Conservation (phyloP, 352 stramenopile species). For the Pythium phragmiticola region DNA sequence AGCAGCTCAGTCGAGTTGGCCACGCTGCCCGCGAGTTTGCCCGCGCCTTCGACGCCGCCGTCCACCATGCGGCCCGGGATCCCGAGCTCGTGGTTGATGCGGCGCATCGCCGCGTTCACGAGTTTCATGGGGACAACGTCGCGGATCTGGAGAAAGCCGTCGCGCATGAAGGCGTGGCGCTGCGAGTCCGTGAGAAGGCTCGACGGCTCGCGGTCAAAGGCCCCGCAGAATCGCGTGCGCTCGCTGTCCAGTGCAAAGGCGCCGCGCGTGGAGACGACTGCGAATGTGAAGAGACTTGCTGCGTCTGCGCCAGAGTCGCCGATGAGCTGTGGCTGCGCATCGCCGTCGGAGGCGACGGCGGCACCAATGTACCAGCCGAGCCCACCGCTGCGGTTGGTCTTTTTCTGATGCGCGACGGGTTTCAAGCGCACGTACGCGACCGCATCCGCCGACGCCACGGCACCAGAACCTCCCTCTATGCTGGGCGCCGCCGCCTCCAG, state of each 20-base stretch:
- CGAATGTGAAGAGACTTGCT: conserved; percentile 49
- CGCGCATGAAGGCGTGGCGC: conserved; percentile 59
- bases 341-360: neutral
- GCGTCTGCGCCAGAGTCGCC: conserved; percentile 46
- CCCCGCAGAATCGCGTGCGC: conserved; percentile 32
- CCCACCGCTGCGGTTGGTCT: conserved; percentile 38
- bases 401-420: conserved; percentile 68
- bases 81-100: conserved; percentile 79
- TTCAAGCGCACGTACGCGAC: conserved; percentile 42
- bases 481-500: conserved; percentile 37
- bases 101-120: conserved; percentile 50
- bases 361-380: conserved; percentile 58
- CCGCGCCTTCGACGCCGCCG: conserved; percentile 65
- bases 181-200: conserved; percentile 54
- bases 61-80: conserved; percentile 68
- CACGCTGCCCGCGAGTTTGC: conserved; percentile 67
- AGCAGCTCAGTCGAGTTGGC: conserved; percentile 69
- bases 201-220: conserved; percentile 21
- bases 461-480: neutral
- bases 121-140: conserved; percentile 54
- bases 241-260: conserved; percentile 47
- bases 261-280: conserved; percentile 44
- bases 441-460: neutral
- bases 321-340: conserved; percentile 34
- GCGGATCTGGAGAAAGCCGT: conserved; percentile 73